Evolutionary conservation across 2,329 filamentous ascomycete species (phyloP), one percentile per base, ranked within the genome.

Genomic region (Arthrobotrys musiformis): DNA sequence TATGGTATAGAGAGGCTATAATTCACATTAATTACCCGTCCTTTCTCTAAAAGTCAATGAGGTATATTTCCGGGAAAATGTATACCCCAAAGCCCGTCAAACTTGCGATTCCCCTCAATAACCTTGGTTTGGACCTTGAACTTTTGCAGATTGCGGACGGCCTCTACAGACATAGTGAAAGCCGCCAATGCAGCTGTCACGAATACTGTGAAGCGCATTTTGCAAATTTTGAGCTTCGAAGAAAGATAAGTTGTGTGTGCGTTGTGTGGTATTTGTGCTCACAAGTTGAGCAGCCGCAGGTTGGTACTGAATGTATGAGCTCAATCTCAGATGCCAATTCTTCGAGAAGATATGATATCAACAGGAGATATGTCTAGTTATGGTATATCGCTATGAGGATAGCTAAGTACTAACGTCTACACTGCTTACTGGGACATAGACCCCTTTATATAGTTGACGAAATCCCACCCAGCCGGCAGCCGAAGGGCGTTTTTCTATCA

Each of bases 61-160:
- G n/a, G n/a, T n/a, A n/a, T n/a, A n/a, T n/a, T n/a, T n/a, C n/a
- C n/a, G 17, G 30, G 17, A 24, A n/a, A 13, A 58, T 24, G 30
- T 40, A 11, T 76, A 76, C 72, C 72, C 72, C 72, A 76, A 35
- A 76, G 72, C 7, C 64, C 64, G 17, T 69, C 58, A 54, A 76
- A 76, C 19, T 64, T 76, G 5, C 35, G 56, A 15, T 70, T 76
- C 19, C 72, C 72, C 54, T 69, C 46, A 15, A 66, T 66, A 13
- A 76, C 72, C 19, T 76, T 66, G 0, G 60, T 19, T 33, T 70
- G 58, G 8, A 76, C 64, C 54, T 76, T 64, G 24, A 76, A 76
- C 11, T 58, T 40, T 40, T 68, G 56, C 15, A 48, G 35, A 30
- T 69, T 61, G 11, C 26, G 35, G n/a, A 76, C n/a, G 22, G 63